Percentiles rank a stretch among this genome's conserved stretches.
Evolutionary conservation across 768 basidiomycete species (phyloP).

Genomic region (Lactifluus piperatus): DNA sequence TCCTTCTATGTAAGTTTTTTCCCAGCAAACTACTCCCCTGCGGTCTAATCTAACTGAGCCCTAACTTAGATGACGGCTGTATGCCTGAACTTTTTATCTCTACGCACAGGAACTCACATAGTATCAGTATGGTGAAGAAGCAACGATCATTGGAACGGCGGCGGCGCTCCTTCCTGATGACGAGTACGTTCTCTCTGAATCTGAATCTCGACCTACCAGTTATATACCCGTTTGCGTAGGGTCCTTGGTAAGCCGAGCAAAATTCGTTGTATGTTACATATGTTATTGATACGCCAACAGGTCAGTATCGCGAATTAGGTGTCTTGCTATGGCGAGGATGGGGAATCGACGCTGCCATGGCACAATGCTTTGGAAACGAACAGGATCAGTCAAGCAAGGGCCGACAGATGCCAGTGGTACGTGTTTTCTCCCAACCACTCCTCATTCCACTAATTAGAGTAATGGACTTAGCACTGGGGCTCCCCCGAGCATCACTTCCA

Average conservation of each 20-base stretch:
- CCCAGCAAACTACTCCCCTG: background rate
- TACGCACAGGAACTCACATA: background rate
- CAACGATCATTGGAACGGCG: slow-evolving; percentile 80
- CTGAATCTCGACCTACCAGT: background rate
- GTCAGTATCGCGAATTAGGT: slow-evolving; percentile 90
- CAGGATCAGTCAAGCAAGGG: slow-evolving; percentile 78
- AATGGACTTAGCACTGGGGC: slow-evolving; percentile 61
- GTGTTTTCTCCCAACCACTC: slow-evolving; percentile 17
- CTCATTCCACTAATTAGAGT: background rate
- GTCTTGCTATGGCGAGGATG: slow-evolving; percentile 87
- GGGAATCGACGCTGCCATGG: slow-evolving; percentile 72
- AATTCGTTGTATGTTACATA: background rate
- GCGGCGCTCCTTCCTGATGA: slow-evolving; percentile 77
- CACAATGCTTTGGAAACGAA: slow-evolving; percentile 83
- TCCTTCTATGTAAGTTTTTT: slow-evolving; percentile 67
- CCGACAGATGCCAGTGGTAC: slow-evolving; percentile 88
- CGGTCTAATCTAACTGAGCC: background rate
- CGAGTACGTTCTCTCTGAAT: slow-evolving; percentile 47
- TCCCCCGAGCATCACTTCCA: slow-evolving; percentile 81
- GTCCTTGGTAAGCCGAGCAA: slow-evolving; percentile 51
- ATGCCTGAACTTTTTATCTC: slow-evolving; percentile 28
- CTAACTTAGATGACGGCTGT: slow-evolving; percentile 68
- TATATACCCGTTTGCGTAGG: slow-evolving; percentile 29
- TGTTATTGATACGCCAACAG: slow-evolving; percentile 29
- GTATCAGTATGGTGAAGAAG: slow-evolving; percentile 79